Base-by-base conservation (phyloP, 2,329 filamentous ascomycete species). In the Claviceps monticola region DNA sequence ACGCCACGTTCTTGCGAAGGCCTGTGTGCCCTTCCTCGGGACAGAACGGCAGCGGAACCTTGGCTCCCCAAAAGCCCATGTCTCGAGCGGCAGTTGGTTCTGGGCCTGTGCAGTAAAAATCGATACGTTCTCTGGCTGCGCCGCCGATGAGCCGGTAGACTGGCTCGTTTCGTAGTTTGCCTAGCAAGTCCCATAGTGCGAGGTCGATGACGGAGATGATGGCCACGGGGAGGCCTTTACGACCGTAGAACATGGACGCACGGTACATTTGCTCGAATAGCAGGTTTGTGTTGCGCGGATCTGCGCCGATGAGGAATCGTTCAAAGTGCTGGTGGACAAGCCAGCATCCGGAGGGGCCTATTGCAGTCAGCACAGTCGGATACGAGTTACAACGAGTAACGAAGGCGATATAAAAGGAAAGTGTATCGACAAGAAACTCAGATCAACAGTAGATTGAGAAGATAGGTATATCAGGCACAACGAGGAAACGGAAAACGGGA, bases 201-300 rank as follows among this genome's bases (percentile, higher is more conserved):
- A 96, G 77, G 63, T 96, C 90, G 62, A 96, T 93, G 57, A 95
- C 90, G 2, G 88, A 95, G 63, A 96, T 96, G 62, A 94, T 84
- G 50, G 90, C 90, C 11, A 91, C 79, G 2, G 90, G 86, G 1
- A 96, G 80, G 46, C 90, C 90, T 68, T 96, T 96, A 58, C 90
- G 84, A 55, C 90, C 90, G 64, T 96, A 96, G 74, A 95, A 96
- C 87, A 95, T 94, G 59, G 88, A 94, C 2, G 79, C 86, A 54
- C 89, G 83, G 74, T 95, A 96, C 90, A 96, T 95, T 67, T 94
- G 88, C 73, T 96, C 90, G 65, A 94, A 96, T 34, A 96, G 74
- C 56, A 90, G 79, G 69, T 95, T 95, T 50, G 88, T 94, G 64
- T 96, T 88, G 60, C 90, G 79, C 11, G 89, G 89, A 66, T 96